Base-by-base conservation (phyloP, 2,329 filamentous ascomycete genomes). In the Epichloe elymi region DNA sequence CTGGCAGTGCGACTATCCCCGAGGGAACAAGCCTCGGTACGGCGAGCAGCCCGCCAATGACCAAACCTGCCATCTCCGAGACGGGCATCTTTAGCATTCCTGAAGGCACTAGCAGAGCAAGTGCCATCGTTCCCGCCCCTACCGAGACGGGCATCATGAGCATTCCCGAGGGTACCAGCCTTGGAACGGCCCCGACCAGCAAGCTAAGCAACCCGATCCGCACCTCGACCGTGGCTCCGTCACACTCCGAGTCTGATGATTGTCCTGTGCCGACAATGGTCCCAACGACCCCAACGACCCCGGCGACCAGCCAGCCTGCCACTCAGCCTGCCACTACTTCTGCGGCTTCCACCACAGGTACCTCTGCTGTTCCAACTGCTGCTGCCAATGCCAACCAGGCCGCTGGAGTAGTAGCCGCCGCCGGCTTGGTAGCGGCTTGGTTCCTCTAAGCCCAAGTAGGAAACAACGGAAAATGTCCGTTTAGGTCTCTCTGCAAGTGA, bases 171-270 rank as follows among this genome's bases (percentile, higher is more conserved):
- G 55, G 55, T n/a, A 74, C 78, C 57, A 85, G 83, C 20, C 78
- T 95, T 17, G 88, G 85, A 69, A 88, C 88, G 26, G 42, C 49
- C 23, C n/a, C 26, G 11, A 19, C 37, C 23, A 46, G 42, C 35
- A 45, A 35, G 23, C 37, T 44, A 42, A 53, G 42, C 38, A 23
- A 20, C 46, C 44, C 47, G 17, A 44, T 50, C 26, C 35, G 41
- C 30, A 51, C 38, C 36, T 40, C 54, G 23, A 55, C 38, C 36
- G 49, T 38, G 17, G 12, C 39, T 35, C 36, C 39, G 20, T 42
- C 47, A 36, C 17, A 20, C 26, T n/a, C 51, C 17, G 40, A 15
- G 17, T 26, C 20, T 17, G 45, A 48, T 35, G 35, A 48, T n/a
- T 46, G 44, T 36, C 44, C 48, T 36, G 39, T 20, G 14, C 43